Base-by-base conservation (phyloP, 345 rosid species). In the Sisymbrium altissimum region DNA sequence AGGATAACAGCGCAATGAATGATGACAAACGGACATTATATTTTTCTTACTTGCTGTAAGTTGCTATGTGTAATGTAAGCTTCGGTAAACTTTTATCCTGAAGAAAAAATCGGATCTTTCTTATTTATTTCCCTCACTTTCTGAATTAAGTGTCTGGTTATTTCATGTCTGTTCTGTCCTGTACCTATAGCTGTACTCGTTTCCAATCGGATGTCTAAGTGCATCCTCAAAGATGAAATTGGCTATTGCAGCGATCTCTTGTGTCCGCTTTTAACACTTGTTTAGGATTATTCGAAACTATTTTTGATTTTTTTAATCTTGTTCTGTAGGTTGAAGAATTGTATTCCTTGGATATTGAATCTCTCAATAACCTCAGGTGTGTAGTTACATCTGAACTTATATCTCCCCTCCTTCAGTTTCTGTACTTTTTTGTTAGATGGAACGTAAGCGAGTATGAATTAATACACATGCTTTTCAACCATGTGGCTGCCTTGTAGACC, bases 311-410 rank as follows among this genome's bases (percentile, higher is more conserved):
- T 23, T 61, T 9, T 27, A 21, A 25, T 62, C 19, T 15, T 29
- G 55, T 57, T 66, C 45, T 14, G 39, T 88, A 95, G 99, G 99
- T 95, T 71, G 99, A 95, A 77, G 98, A 95, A 70, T 65, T 92
- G 85, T 95, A 95, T 71, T 92, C 97, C 13, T 79, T 95, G 86
- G 97, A 95, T 79, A 81, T 86, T 72, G 97, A 95, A 75, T 83
- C 90, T 80, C 89, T 95, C 66, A 85, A 90, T 77, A 86, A 75
- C 81, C 94, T 92, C 72, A 87, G 92, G 99, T 94, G 60, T 45
- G 80, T 72, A 66, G 70, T 53, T 70, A 5, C 59, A 65, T 66
- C 13, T 4, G 8, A 9, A 29, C 4, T 32, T 58, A n/a, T 59
- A 8, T 18, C 17, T 5, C 40, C 53, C 46, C 64, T 19, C 29